Conservation (phyloP, 108 stramenopile species). For the Nannochloropsis oceanica region DNA sequence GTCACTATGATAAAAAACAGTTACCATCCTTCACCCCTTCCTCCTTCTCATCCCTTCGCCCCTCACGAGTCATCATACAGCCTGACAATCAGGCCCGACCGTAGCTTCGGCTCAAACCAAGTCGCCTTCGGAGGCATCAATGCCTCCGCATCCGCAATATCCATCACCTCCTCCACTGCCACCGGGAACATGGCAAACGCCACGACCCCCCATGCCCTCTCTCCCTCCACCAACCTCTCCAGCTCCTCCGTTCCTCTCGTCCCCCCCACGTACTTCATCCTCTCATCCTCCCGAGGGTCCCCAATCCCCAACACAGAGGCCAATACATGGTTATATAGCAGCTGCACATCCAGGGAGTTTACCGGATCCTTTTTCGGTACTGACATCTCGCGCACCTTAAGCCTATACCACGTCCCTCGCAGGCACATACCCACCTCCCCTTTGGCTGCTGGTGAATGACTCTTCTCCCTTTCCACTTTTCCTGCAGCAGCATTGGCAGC, state of each 20-base stretch:
- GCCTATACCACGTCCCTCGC: constrained; percentile 7
- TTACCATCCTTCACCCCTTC: too few relatives aligned
- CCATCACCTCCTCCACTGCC: constrained; percentile 28
- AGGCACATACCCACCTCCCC: constrained; percentile 29
- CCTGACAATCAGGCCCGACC: constrained; percentile 27
- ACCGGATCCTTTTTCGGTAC: constrained; percentile 11
- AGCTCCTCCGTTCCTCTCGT: constrained; percentile 19
- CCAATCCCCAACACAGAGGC: constrained; percentile 20
- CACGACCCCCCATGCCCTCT: constrained; percentile 3
- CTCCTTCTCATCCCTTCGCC: not conserved
- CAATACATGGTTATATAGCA: constrained; percentile 25
- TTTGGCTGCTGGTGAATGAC: not conserved
- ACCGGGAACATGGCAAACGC: constrained; percentile 30
- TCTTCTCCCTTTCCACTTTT: not conserved
- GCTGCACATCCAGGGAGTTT: constrained; percentile 14
- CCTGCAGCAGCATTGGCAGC: not conserved
- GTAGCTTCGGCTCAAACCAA: constrained; percentile 35
- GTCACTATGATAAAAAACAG: too few relatives aligned
- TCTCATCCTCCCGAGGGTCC: constrained; percentile 15
- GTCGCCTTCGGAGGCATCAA: constrained; percentile 37
- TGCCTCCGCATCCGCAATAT: constrained; percentile 18
- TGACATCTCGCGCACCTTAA: not conserved
- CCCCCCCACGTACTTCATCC: constrained; percentile 29
- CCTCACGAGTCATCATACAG: constrained; percentile 6
- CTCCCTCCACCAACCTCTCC: not conserved